Percentiles rank a stretch among this genome's conserved stretches.
phyloP scores from a whole-genome alignment of 371 early-diverging fungal species.

The Catenaria anguillulae region DNA sequence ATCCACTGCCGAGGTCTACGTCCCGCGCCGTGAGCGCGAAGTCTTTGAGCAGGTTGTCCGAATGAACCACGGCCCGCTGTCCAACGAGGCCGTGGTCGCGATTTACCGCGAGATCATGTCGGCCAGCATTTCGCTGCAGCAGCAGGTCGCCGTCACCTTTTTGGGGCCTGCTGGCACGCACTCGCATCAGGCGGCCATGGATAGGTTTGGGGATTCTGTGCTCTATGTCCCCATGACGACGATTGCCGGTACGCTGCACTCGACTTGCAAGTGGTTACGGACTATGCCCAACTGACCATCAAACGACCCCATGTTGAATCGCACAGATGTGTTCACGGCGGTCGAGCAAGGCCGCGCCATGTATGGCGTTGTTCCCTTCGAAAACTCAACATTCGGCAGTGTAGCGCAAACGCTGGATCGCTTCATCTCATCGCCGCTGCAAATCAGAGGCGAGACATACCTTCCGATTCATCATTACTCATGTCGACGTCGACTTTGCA shows the following conservation, averaged over 20 bases:
- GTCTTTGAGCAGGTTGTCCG: conserved; percentile 45
- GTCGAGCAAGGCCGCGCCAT: conserved; percentile 59
- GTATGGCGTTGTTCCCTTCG: conserved; percentile 88
- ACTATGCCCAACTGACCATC: conserved; percentile 1
- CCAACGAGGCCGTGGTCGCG: conserved; percentile 53
- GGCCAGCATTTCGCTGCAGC: conserved; percentile 69
- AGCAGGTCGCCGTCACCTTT: conserved; percentile 65
- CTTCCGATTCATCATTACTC: conserved; percentile 56
- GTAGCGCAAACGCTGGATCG: conserved; percentile 71
- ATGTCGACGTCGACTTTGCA: conserved; percentile 46
- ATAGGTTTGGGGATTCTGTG: conserved; percentile 64
- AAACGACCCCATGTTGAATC: no score
- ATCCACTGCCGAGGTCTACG: conserved; percentile 24
- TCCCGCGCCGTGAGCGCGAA: conserved; percentile 46
- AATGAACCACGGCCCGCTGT: conserved; percentile 66
- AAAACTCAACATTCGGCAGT: conserved; percentile 78
- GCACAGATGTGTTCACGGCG: conserved; percentile 59
- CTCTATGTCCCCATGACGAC: conserved; percentile 50
- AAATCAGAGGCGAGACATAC: conserved; percentile 33
- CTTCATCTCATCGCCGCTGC: conserved; percentile 34
- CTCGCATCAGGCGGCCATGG: conserved; percentile 75
- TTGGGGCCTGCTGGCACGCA: conserved; percentile 88
- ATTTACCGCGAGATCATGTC: conserved; percentile 89
- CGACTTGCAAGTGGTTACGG: not conserved
- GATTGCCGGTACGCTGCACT: conserved; percentile 30